Percentiles rank a stretch among this genome's conserved stretches.
Evolutionary conservation across 768 basidiomycete species (phyloP).

Genomic region (Xanthoconium stramineum): DNA sequence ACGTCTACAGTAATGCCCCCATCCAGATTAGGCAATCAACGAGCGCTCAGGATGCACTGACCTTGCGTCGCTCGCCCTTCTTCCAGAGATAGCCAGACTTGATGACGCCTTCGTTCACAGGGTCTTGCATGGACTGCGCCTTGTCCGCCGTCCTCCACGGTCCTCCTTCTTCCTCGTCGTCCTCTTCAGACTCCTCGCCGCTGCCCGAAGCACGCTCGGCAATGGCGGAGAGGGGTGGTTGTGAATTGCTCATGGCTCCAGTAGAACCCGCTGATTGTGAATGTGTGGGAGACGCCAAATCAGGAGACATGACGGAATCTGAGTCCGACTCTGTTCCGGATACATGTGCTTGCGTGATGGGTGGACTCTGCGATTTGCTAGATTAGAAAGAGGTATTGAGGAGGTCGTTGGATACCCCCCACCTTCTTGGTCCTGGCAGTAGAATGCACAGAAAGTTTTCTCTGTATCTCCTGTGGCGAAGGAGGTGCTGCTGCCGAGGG

Average conservation of each 20-base stretch:
- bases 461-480: slow-evolving; percentile 80
- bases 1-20: slow-evolving; percentile 56
- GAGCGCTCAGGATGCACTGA: slow-evolving; percentile 33
- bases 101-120: slow-evolving; percentile 66
- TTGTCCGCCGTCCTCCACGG: slow-evolving; percentile 60
- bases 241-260: slow-evolving; percentile 32
- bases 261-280: slow-evolving; percentile 35
- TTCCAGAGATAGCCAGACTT: slow-evolving; percentile 96
- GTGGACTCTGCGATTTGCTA: slow-evolving; percentile 29
- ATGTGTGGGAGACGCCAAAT: slow-evolving; percentile 39
- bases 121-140: slow-evolving; percentile 41
- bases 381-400: slow-evolving; percentile 14
- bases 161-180: slow-evolving; percentile 63
- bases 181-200: slow-evolving; percentile 76
- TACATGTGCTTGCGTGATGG: slow-evolving; percentile 33
- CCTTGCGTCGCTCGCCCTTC: slow-evolving; percentile 97
- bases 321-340: slow-evolving; percentile 88
- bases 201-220: slow-evolving; percentile 69
- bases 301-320: slow-evolving; percentile 64
- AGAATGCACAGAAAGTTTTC: slow-evolving; percentile 79
- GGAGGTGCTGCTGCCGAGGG: slow-evolving; percentile 52
- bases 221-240: slow-evolving; percentile 68
- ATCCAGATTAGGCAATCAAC: slow-evolving; percentile 2
- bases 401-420: slow-evolving; percentile 2
- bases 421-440: slow-evolving; percentile 53